Percentiles rank a stretch among this genome's conserved stretches.
These are phyloP conservation scores for Bipolaris victoriae DNA, from an alignment of 2,329 filamentous ascomycete species.

Conservation along the genomic window DNA sequence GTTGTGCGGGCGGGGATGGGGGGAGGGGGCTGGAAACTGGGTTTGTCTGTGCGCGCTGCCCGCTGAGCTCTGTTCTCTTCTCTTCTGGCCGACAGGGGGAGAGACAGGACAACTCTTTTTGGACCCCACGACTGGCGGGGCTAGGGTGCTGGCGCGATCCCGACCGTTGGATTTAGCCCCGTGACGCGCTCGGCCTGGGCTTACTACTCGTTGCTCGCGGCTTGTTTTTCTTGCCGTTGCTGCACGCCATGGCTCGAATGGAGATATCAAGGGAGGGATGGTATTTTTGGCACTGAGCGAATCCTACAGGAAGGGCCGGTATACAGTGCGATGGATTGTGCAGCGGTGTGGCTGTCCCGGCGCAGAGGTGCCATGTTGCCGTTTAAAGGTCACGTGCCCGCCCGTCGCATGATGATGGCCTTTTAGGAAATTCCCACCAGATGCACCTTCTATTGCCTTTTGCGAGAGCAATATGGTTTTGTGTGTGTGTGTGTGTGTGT, in stretches of 20 bases:
- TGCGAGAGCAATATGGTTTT: neutral
- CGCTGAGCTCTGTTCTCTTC: too few species aligned
- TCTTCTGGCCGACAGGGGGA: neutral
- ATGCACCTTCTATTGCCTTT: neutral
- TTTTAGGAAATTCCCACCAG: neutral
- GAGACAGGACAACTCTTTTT: neutral
- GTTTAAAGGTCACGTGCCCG: neutral
- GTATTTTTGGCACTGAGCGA: neutral
- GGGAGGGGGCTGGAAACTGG: neutral
- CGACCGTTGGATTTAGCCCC: slow-evolving; percentile 9
- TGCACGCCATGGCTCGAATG: neutral
- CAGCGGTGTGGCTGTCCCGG: neutral
- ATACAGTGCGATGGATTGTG: neutral
- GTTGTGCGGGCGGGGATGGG: neutral
- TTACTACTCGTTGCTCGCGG: neutral
- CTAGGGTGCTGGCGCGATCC: slow-evolving; percentile 5
- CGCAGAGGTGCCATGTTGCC: neutral
- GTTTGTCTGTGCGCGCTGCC: neutral
- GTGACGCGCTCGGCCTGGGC: too few species aligned
- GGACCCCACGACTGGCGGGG: slow-evolving; percentile 6
- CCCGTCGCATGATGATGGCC: neutral
- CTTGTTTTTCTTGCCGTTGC: neutral
- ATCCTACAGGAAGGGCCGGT: neutral
- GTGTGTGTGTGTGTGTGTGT: neutral
- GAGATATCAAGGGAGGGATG: neutral